Conservation (phyloP, 257 asterid species). For the Plantago major region DNA sequence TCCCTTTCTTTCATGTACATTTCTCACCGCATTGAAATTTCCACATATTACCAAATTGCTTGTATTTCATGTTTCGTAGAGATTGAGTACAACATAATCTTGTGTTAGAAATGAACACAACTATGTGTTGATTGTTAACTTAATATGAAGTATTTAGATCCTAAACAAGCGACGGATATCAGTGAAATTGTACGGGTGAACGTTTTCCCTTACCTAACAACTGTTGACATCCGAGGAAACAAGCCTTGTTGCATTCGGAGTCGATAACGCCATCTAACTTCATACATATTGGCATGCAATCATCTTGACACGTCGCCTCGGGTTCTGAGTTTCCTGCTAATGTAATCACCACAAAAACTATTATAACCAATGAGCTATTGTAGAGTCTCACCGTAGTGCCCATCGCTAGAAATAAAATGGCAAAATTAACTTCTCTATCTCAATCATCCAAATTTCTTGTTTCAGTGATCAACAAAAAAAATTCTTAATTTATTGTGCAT, state of each 20-base stretch:
- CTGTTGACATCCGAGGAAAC: constrained; percentile 21
- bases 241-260: constrained; percentile 1
- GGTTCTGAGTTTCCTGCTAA: not conserved
- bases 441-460: not conserved
- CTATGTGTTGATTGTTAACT: no score
- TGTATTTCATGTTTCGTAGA: no score
- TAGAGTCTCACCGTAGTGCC: not conserved
- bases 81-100: no score
- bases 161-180: no score
- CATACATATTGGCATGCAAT: constrained; percentile 21
- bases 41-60: no score
- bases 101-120: no score
- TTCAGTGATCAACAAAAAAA: no score
- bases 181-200: not conserved
- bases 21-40: no score
- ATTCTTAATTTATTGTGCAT: not conserved
- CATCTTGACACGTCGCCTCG: constrained; percentile 3
- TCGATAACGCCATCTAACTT: constrained; percentile 3
- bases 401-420: not conserved
- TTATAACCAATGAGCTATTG: no score
- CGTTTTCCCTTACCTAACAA: constrained; percentile 13
- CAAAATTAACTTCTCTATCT: not conserved
- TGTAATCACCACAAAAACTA: not conserved
- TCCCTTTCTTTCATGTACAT: no score
- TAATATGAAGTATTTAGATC: no score